Percentiles rank a stretch among this genome's conserved stretches.
Evolutionary conservation across 1,139 yeast genomes (phyloP).

Genomic region (Kodamaea alishanica): DNA sequence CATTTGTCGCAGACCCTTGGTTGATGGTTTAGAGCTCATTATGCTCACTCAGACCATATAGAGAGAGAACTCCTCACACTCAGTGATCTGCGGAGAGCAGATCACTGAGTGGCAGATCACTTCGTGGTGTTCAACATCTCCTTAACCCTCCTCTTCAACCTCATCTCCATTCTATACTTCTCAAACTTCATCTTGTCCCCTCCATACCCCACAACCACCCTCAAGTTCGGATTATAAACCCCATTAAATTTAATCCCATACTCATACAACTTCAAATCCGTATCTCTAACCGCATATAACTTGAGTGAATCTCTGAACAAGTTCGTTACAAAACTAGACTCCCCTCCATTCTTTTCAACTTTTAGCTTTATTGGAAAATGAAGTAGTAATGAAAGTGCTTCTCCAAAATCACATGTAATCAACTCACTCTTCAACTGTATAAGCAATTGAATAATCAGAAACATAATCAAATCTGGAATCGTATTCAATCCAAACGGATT

Average conservation of each 20-base stretch:
- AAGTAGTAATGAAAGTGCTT: constrained; percentile 52
- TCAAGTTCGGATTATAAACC: constrained; percentile 35
- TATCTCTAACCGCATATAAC: constrained; percentile 25
- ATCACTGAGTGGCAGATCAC: too few species aligned
- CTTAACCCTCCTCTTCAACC: constrained; percentile 44
- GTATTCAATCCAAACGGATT: constrained; percentile 17
- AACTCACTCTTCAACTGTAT: constrained; percentile 49
- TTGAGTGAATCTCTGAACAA: constrained; percentile 31
- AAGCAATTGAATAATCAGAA: constrained; percentile 48
- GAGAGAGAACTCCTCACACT: too few species aligned
- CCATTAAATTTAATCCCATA: constrained; percentile 35
- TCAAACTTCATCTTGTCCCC: constrained; percentile 42
- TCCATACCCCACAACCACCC: constrained; percentile 30
- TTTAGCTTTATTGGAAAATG: constrained; percentile 49
- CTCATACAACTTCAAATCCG: constrained; percentile 42
- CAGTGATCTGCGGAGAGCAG: too few species aligned
- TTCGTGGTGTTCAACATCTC: constrained; percentile 24
- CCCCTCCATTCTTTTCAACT: constrained; percentile 9
- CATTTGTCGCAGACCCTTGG: too few species aligned
- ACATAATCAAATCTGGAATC: constrained; percentile 44
- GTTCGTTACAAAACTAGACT: constrained; percentile 20
- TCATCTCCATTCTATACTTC: constrained; percentile 40
- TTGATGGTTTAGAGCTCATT: too few species aligned
- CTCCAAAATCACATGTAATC: constrained; percentile 58
- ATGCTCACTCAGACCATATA: too few species aligned